phyloP scores from a whole-genome alignment of 2,329 filamentous ascomycete genomes.

The Colletotrichum sp. region DNA sequence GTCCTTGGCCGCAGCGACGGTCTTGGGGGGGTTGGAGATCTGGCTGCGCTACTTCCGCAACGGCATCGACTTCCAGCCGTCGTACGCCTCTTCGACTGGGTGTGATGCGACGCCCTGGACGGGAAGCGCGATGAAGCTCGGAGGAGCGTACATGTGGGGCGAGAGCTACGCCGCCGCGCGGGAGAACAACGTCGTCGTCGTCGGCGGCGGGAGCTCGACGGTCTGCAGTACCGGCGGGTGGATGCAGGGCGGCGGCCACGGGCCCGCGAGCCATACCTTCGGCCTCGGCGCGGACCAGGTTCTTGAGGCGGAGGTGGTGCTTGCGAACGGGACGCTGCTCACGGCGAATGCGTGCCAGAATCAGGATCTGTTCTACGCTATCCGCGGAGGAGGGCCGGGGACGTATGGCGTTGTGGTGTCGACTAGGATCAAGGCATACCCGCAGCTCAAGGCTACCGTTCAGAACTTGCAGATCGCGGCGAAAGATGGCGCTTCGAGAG shows the following conservation, averaged over 20 bases:
- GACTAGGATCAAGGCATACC: background rate
- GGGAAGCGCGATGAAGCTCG: background rate
- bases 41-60: background rate
- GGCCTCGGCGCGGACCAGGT: background rate
- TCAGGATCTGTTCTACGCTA: background rate
- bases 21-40: background rate
- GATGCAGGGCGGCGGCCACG: background rate
- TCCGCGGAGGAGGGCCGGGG: too few relatives aligned
- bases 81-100: background rate
- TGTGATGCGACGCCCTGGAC: background rate
- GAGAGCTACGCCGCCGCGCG: background rate
- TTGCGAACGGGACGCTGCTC: background rate
- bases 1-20: background rate
- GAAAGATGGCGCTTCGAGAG: background rate
- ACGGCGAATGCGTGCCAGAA: background rate
- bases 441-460: background rate
- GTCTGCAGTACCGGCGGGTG: background rate
- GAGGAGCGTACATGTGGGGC: background rate
- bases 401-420: background rate
- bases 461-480: background rate
- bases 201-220: background rate
- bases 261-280: background rate
- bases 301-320: background rate
- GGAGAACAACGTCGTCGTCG: background rate
- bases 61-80: background rate